Evolutionary conservation across 75 land plant species (phyloP).

Genomic region (Selaginella moellendorffii): DNA sequence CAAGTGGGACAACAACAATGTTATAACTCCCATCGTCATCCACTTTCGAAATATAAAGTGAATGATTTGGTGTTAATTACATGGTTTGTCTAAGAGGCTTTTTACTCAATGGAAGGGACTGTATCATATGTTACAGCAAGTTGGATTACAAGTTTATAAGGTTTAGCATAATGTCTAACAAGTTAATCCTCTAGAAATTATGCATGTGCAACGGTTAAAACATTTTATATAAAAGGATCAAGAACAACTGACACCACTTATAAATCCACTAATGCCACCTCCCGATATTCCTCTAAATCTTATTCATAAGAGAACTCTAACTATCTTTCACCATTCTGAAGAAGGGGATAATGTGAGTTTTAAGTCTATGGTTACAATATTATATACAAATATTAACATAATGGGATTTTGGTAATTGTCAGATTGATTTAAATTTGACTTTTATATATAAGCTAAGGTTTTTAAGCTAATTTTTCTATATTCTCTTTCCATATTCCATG

Average conservation of each 20-base stretch:
- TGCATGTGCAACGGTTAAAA: not conserved
- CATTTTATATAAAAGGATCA: not conserved
- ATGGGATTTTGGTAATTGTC: not conserved
- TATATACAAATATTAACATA: not conserved
- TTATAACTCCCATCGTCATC: not conserved
- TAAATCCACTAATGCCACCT: not conserved
- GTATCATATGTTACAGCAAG: not conserved
- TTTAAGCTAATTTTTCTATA: not conserved
- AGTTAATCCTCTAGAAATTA: not conserved
- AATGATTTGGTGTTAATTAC: not conserved
- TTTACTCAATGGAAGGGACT: not conserved
- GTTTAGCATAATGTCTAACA: not conserved
- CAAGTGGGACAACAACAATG: not conserved
- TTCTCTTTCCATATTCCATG: not conserved
- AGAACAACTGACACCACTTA: not conserved
- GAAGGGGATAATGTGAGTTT: not conserved
- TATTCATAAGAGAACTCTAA: not conserved
- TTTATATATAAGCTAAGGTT: not conserved
- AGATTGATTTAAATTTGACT: not conserved
- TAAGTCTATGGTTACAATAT: not conserved
- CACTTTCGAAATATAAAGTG: not conserved
- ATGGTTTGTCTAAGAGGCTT: not conserved
- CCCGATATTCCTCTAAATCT: not conserved
- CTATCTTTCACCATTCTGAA: not conserved
- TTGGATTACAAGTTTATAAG: not conserved